Evolutionary conservation across 2,329 filamentous ascomycete genomes (phyloP).

Genomic region (Trichophyton verrucosum): DNA sequence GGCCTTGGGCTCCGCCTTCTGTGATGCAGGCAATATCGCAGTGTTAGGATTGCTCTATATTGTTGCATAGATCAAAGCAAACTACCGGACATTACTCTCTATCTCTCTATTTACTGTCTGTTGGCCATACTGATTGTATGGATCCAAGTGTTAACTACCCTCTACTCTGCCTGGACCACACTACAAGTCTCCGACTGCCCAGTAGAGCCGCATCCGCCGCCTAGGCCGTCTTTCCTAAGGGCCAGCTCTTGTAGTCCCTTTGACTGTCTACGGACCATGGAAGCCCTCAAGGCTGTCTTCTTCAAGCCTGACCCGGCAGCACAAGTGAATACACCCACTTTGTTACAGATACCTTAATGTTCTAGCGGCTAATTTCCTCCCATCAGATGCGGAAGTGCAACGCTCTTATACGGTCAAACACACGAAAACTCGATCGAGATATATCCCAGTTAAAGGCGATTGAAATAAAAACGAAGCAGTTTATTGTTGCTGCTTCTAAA

Average conservation of each 20-base stretch:
- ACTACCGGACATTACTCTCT: not conserved
- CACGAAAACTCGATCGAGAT: conserved; percentile 89
- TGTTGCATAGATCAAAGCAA: not conserved
- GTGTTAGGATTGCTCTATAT: not conserved
- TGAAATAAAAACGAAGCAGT: conserved; percentile 71
- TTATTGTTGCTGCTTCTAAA: conserved; percentile 71
- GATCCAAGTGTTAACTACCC: not conserved
- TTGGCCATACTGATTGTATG: not conserved
- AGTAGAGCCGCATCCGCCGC: conserved; percentile 1
- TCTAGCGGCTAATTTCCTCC: not conserved
- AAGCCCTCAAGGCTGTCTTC: conserved; percentile 74
- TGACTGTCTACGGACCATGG: conserved; percentile 46
- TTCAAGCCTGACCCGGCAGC: conserved; percentile 85
- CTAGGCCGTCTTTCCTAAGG: not conserved
- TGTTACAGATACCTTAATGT: conserved; percentile 15
- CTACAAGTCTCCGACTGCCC: not conserved
- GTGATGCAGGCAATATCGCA: not conserved
- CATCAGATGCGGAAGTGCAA: conserved; percentile 88
- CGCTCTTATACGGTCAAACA: conserved; percentile 72
- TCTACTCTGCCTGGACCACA: not conserved
- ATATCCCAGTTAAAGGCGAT: conserved; percentile 65
- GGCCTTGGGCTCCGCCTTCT: not conserved
- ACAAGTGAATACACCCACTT: conserved; percentile 51
- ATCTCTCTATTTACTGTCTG: not conserved
- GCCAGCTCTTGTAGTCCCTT: not conserved